Base-by-base conservation (phyloP, 2,329 filamentous ascomycete species). In the Scedosporium boydii region DNA sequence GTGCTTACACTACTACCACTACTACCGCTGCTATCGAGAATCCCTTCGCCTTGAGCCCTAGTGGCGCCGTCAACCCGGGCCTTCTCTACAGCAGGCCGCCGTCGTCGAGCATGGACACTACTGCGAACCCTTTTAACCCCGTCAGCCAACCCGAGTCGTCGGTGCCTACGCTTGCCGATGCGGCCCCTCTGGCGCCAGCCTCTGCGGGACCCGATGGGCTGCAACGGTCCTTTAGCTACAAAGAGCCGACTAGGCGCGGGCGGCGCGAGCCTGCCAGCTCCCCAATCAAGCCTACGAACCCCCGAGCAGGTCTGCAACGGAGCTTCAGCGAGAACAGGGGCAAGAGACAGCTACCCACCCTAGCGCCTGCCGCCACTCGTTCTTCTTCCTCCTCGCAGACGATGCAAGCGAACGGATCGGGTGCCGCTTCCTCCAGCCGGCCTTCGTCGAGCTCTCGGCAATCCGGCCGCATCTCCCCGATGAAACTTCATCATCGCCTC, bases 11-110 rank as follows among this genome's bases (percentile, higher is more conserved):
- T 73, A 41, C 6, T 70, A 10, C 51, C n/a, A n/a, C 26, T 41
- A 26, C 18, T 55, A 80, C 6, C 70, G 16, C 38, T 10, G 46
- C 18, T 53, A 12, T 14, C 23, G 80, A 83, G 7, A 78, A 84
- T 64, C 75, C 80, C 0, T 86, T 86, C 66, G 75, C 81, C 29
- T 73, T 78, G 44, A 77, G 73, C 57, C 74, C 78, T 5, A 74
- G 71, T 29, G 76, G 76, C 6, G 80, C 77, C n/a, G 83, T 87
- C 5, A 77, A 87, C 66, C 85, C 85, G 1, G 84, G 82, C 6
- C 73, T 87, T 16, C 72, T 87, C 6, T 83, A 84, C 68, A 82
- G 80, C 65, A 77, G 78, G 79, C 82, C 64, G 26, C 76, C 76
- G 12, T 80, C 80, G 21, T 78, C 80, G 3, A 69, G 71, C 61